Evolutionary conservation across 2,329 filamentous ascomycete genomes (phyloP).

Genomic region (Fonsecaea erecta): DNA sequence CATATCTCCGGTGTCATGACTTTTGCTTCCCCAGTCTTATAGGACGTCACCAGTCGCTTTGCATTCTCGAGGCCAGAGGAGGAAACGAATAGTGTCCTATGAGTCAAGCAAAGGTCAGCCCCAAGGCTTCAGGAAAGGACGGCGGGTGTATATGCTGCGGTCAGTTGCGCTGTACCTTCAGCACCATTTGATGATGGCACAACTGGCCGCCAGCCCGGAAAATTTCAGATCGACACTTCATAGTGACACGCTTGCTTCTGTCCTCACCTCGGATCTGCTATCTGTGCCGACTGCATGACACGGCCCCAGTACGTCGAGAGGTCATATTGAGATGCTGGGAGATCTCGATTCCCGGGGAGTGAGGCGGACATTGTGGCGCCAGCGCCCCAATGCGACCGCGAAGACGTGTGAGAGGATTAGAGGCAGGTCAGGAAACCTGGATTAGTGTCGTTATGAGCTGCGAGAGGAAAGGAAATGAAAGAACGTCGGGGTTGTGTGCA

Average conservation of each 20-base stretch:
- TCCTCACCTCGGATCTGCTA: slow-evolving; percentile 92
- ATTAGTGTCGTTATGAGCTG: neutral
- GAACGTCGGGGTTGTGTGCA: neutral
- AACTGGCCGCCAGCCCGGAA: slow-evolving; percentile 4
- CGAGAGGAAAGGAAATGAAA: neutral
- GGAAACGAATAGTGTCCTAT: slow-evolving; percentile 85
- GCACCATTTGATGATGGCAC: slow-evolving; percentile 7
- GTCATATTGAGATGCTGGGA: slow-evolving; percentile 91
- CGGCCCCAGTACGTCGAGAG: slow-evolving; percentile 93
- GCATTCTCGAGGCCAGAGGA: slow-evolving; percentile 79
- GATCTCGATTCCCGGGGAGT: slow-evolving; percentile 71
- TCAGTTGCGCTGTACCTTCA: slow-evolving; percentile 30
- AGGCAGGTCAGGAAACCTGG: neutral
- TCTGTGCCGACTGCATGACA: slow-evolving; percentile 83
- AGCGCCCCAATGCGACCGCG: slow-evolving; percentile 12
- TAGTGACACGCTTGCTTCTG: slow-evolving; percentile 9
- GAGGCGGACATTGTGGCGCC: slow-evolving; percentile 61
- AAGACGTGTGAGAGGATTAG: neutral
- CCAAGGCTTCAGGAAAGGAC: neutral
- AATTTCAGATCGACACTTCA: slow-evolving; percentile 1
- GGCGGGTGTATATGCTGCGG: slow-evolving; percentile 14
- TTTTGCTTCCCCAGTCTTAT: slow-evolving; percentile 80
- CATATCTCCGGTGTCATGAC: slow-evolving; percentile 90
- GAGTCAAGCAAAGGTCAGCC: slow-evolving; percentile 13
- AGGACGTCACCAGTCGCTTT: slow-evolving; percentile 77